Conservation (phyloP, 2,329 filamentous ascomycete genomes). For the Alternaria infectoria region DNA sequence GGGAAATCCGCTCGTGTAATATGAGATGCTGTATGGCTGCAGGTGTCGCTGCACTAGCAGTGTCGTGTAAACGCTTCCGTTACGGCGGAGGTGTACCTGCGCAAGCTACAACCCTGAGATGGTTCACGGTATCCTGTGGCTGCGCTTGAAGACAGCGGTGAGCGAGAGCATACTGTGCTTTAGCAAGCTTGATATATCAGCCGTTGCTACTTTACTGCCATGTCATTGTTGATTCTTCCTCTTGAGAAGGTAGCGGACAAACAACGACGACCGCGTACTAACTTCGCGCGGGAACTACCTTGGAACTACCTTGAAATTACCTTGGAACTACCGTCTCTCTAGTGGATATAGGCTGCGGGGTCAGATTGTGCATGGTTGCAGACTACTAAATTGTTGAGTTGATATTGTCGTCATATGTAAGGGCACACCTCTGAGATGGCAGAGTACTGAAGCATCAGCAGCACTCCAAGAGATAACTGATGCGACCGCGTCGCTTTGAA, state of each 20-base stretch:
- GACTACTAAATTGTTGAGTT: background rate
- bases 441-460: background rate
- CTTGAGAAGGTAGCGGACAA: background rate
- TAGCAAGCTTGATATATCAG: background rate
- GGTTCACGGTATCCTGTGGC: background rate
- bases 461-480: background rate
- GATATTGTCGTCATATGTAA: background rate
- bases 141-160: background rate
- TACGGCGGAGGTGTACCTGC: constrained; percentile 1
- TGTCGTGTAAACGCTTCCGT: background rate
- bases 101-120: background rate
- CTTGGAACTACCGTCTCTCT: background rate
- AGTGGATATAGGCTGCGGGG: background rate
- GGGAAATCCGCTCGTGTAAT: background rate
- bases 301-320: background rate
- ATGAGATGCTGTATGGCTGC: background rate
- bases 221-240: background rate
- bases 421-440: background rate
- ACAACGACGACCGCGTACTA: background rate
- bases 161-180: background rate
- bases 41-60: background rate
- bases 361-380: background rate
- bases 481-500: background rate
- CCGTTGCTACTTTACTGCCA: background rate
- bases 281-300: background rate